Percentiles rank a stretch among this genome's conserved stretches.
phyloP scores from a whole-genome alignment of 2,329 filamentous ascomycete species.

The Geosmithia flava region DNA sequence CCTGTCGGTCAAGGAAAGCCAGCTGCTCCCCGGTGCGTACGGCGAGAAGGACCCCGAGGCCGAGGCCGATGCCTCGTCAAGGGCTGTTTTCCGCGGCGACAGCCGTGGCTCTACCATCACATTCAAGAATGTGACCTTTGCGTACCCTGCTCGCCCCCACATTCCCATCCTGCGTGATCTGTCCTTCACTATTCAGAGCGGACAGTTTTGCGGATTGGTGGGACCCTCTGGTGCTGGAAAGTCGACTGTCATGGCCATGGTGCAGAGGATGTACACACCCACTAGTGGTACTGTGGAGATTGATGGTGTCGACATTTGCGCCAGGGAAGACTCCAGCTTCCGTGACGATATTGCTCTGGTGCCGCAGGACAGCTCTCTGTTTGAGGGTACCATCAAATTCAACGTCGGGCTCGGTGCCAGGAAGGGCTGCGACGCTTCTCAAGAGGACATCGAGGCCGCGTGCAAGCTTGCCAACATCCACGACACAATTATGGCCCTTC shows the following conservation, averaged over 20 bases:
- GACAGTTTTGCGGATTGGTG: conserved; percentile 51
- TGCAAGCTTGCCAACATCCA: conserved; percentile 60
- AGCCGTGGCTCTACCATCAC: conserved; percentile 31
- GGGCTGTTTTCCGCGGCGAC: conserved; percentile 5
- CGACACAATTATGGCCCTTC: conserved; percentile 49
- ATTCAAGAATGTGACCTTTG: conserved; percentile 49
- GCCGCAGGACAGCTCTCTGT: conserved; percentile 45
- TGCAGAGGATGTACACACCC: conserved; percentile 37
- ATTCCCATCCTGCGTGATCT: conserved; percentile 43
- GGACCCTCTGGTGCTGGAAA: conserved; percentile 57
- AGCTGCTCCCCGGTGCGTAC: background rate
- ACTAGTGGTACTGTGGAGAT: conserved; percentile 26
- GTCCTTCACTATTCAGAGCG: conserved; percentile 41
- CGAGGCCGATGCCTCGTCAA: conserved; percentile 12
- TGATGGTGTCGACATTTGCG: conserved; percentile 32
- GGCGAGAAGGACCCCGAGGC: conserved; percentile 26
- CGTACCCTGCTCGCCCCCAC: conserved; percentile 52
- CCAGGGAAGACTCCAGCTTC: conserved; percentile 27
- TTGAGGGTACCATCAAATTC: conserved; percentile 42
- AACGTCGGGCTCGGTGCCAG: conserved; percentile 42
- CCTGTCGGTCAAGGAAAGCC: conserved; percentile 4
- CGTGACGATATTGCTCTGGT: conserved; percentile 42
- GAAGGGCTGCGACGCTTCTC: conserved; percentile 39
- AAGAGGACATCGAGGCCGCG: conserved; percentile 52
- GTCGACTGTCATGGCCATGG: conserved; percentile 48